phyloP scores from a whole-genome alignment of 129 eudicot species.

The Helichrysum umbraculigerum region DNA sequence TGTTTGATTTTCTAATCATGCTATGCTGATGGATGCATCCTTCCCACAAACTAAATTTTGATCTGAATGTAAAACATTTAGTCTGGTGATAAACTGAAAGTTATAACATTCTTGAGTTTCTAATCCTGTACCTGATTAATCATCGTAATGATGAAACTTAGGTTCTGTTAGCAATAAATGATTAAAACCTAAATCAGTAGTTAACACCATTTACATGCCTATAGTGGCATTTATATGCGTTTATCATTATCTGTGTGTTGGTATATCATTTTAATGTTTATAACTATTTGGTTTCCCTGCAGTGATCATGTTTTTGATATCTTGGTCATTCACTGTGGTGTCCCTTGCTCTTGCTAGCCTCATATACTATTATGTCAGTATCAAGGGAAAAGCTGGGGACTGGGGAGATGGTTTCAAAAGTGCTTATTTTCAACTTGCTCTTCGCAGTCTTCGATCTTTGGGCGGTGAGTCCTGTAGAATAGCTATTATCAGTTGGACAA shows the following conservation, averaged over 20 bases:
- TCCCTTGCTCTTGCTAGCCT: slow-evolving; percentile 95
- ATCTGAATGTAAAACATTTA: not conserved
- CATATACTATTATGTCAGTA: slow-evolving; percentile 90
- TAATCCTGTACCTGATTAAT: not conserved
- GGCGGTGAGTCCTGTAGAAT: slow-evolving; percentile 70
- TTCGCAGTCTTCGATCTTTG: slow-evolving; percentile 96
- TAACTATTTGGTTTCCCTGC: slow-evolving; percentile 38
- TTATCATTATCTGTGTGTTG: not conserved
- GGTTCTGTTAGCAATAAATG: not conserved
- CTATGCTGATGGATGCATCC: not conserved
- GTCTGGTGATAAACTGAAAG: slow-evolving; percentile 2
- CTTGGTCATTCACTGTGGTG: slow-evolving; percentile 95
- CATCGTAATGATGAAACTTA: not conserved
- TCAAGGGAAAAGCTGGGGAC: slow-evolving; percentile 99
- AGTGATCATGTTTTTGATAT: slow-evolving; percentile 97
- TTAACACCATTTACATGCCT: not conserved
- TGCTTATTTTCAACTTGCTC: slow-evolving; percentile 98
- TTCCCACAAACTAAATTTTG: not conserved
- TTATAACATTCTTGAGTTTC: not conserved
- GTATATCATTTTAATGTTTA: slow-evolving; percentile 17
- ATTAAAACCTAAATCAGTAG: not conserved
- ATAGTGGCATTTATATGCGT: not conserved
- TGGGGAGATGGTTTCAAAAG: slow-evolving; percentile 99
- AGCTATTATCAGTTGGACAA: not conserved
- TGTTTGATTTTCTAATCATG: not conserved